Evolutionary conservation across 129 eudicot genomes (phyloP).

Genomic region (Daucus carota): DH1_v3.0 NC_030381.2:23575501-23576000

Average conservation of each 20-base stretch:
- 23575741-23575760: neutral
- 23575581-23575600: no score
- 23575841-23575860: conserved; percentile 41
- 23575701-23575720: neutral
- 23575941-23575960: conserved; percentile 32
- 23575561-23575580: no score
- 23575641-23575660: no score
- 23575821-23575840: conserved; percentile 35
- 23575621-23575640: no score
- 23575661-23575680: no score
- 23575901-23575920: conserved; percentile 37
- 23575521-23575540: no score
- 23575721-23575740: neutral
- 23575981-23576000: conserved; percentile 52
- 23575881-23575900: conserved; percentile 35
- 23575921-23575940: conserved; percentile 34
- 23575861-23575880: conserved; percentile 37
- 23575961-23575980: conserved; percentile 37
- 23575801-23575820: conserved; percentile 18
- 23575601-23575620: no score
- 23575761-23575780: neutral
- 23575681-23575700: neutral
- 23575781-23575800: neutral
- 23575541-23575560: no score
- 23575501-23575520: no score